Percentiles rank a stretch among this genome's conserved stretches.
phyloP scores from a whole-genome alignment of 768 basidiomycete species.

The Leccinum olivaceopallidum region DNA sequence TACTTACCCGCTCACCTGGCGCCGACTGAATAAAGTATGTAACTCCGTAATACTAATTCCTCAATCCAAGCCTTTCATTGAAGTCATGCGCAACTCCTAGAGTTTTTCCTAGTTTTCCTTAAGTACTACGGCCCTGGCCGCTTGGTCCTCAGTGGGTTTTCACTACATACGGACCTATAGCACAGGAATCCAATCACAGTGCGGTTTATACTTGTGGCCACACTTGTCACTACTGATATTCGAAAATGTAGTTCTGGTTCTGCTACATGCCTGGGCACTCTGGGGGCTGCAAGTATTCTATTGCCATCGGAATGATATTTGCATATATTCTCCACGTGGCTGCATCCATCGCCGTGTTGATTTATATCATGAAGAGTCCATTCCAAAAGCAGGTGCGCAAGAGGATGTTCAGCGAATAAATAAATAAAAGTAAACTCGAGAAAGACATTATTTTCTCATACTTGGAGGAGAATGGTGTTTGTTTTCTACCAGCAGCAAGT shows the following conservation, averaged over 20 bases:
- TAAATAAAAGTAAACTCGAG: not conserved
- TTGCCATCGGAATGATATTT: conserved; percentile 6
- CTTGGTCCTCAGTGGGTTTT: not conserved
- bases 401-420: not conserved
- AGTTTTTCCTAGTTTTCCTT: no score
- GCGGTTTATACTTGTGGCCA: not conserved
- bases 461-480: not conserved
- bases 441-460: not conserved
- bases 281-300: conserved; percentile 5
- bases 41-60: no score
- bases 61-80: no score
- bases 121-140: no score
- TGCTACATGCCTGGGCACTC: conserved; percentile 20
- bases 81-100: no score
- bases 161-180: not conserved
- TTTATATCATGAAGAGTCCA: not conserved
- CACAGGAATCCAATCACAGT: conserved; percentile 15
- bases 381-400: not conserved
- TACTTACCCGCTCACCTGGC: no score
- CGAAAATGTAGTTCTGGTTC: conserved; percentile 5
- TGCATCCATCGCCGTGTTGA: not conserved
- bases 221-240: no score
- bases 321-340: conserved; percentile 6
- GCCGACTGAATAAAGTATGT: no score
- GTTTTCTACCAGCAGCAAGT: not conserved